These are phyloP conservation scores for Trichoderma sp. DNA, from an alignment of 2,329 filamentous ascomycete species.

Conservation along the genomic window DNA sequence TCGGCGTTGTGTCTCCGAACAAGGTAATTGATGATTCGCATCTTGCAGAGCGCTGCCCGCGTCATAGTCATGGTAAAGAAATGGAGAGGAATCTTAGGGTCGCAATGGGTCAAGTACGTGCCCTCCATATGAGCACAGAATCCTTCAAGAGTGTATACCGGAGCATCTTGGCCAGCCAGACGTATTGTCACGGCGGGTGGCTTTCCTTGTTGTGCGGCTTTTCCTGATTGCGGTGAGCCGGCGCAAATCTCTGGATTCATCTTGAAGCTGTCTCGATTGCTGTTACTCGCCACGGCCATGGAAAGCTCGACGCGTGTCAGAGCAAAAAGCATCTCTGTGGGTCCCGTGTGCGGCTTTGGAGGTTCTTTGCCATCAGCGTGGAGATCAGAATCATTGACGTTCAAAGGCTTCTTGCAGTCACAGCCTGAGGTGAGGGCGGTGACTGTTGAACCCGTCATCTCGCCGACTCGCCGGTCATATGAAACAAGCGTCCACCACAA, in stretches of 20 bases:
- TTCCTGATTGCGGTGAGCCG: slow-evolving; percentile 26
- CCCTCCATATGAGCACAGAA: slow-evolving; percentile 56
- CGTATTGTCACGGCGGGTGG: slow-evolving; percentile 36
- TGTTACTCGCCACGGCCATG: slow-evolving; percentile 51
- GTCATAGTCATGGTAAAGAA: slow-evolving; percentile 59
- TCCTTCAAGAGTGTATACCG: slow-evolving; percentile 50
- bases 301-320: slow-evolving; percentile 57
- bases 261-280: slow-evolving; percentile 38
- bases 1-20: slow-evolving; percentile 46
- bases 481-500: slow-evolving; percentile 71
- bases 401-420: slow-evolving; percentile 58
- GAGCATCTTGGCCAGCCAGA: slow-evolving; percentile 50
- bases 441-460: slow-evolving; percentile 60
- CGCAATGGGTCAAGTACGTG: slow-evolving; percentile 55
- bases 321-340: slow-evolving; percentile 61
- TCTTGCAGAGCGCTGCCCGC: slow-evolving; percentile 53
- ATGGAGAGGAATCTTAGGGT: slow-evolving; percentile 58
- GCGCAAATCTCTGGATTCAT: slow-evolving; percentile 30
- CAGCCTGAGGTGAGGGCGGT: slow-evolving; percentile 53
- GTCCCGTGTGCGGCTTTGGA: slow-evolving; percentile 47
- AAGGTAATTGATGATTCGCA: slow-evolving; percentile 55
- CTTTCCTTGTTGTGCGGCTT: slow-evolving; percentile 23
- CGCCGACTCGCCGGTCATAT: slow-evolving; percentile 67
- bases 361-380: slow-evolving; percentile 55
- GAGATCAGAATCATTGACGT: slow-evolving; percentile 61